Evolutionary conservation across 1,284 basidiomycete genomes (phyloP), one percentile per base, ranked within the genome.

Genomic region (Tilletiopsis washingtonensis): DNA sequence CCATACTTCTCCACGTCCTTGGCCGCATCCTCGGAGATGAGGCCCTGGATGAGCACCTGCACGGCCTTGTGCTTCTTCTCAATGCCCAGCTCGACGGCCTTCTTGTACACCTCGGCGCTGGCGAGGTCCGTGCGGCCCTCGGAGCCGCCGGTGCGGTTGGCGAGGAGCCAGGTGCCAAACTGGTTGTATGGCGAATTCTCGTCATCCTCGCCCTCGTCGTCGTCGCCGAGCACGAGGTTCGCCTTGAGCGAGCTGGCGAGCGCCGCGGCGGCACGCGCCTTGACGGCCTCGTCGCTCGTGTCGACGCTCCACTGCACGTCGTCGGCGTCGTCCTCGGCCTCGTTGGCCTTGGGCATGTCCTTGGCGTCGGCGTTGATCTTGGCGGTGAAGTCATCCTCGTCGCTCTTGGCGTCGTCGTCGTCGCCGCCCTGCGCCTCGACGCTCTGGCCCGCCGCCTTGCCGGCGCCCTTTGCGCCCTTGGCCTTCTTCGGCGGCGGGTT

Each of bases 21-120:
- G 69, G 84, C 76, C 15, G 90, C 81, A 41, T 88, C 78, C 47
- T 82, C 81, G 24, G 85, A 85, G 77, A 97, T 96, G 42, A 97
- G 78, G n/a, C 82, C 81, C 71, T 93, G 85, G 25, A 84, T 84
- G 44, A 99, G 78, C 48, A 91, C 84, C 56, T 88, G 81, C 26
- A 94, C 78, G 1, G 85, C 81, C 80, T 88, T 93, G 80, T 97
- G 89, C 77, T 97, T 98, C 79, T 89, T 91, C 69, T 88, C 88
- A 61, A 98, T 86, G 27, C 87, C 88, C 34, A 91, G 74, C 55
- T 94, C 91, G 72, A 93, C 86, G 3, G 87, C 86, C 77, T 91
- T 90, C 75, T 88, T 86, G 77, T 81, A 87, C 51, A 96, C 81
- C 19, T 84, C 82, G 51, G 85, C 78, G 4, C 83, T 76, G 38